Conservation (phyloP, 176 grass and related monocot species). For the Oryza australiensis region DNA sequence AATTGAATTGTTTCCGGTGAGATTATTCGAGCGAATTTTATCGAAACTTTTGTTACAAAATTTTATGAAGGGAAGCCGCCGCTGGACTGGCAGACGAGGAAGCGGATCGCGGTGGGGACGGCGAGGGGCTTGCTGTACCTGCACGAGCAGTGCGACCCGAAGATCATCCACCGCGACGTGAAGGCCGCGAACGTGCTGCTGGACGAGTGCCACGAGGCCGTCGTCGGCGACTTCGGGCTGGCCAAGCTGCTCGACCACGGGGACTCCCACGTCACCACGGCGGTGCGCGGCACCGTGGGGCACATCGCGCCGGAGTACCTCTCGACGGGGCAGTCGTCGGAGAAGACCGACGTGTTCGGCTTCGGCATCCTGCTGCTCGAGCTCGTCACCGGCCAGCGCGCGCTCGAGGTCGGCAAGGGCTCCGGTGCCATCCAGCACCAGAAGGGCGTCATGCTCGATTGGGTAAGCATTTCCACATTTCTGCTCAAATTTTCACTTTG, state of each 20-base stretch:
- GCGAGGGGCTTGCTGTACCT: constrained; percentile 73
- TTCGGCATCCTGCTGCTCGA: constrained; percentile 70
- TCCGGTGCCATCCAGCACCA: constrained; percentile 17
- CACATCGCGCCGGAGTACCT: constrained; percentile 81
- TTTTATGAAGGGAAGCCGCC: constrained; percentile 55
- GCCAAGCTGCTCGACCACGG: constrained; percentile 87
- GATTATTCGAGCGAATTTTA: not conserved
- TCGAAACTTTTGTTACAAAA: not conserved
- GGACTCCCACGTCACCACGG: constrained; percentile 81
- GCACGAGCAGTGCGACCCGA: constrained; percentile 89
- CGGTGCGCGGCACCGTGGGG: constrained; percentile 67
- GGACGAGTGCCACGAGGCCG: constrained; percentile 69
- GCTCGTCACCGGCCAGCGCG: constrained; percentile 68
- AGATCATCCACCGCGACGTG: constrained; percentile 96
- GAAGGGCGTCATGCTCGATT: constrained; percentile 64
- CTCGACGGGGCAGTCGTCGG: constrained; percentile 66
- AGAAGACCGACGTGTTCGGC: constrained; percentile 79
- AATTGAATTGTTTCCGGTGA: not conserved
- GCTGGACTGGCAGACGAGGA: constrained; percentile 65
- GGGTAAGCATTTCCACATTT: constrained; percentile 37
- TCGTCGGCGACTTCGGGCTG: constrained; percentile 78
- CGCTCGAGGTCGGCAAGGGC: constrained; percentile 58
- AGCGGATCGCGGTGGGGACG: constrained; percentile 67
- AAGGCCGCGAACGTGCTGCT: constrained; percentile 88
- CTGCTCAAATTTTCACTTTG: not conserved